Base-by-base conservation (phyloP, 768 basidiomycete genomes). In the Mycena filopes region DNA sequence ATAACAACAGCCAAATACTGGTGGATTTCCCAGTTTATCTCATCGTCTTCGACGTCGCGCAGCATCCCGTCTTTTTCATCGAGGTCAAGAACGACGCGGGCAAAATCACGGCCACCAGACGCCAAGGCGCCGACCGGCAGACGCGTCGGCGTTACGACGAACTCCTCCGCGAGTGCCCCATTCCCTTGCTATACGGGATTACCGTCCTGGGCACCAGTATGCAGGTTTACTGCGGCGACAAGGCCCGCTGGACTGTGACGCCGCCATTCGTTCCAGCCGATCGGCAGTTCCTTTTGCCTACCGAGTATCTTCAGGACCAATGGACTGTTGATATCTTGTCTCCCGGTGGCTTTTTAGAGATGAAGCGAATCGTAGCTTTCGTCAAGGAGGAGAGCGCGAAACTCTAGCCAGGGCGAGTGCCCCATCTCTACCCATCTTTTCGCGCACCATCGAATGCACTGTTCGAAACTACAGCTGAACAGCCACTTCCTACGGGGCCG, bases 171-270 rank as follows among this genome's bases (percentile, higher is more conserved):
- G 25, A 45, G 10, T 54, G 51, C 38, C 51, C 51, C 51, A 54
- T 54, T n/a, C 55, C 55, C 55, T 45, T 56, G 55, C 55, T 56
- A 56, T 56, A 56, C 55, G 42, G 55, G 20, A 41, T 56, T 45
- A 56, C 42, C 42, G 55, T 56, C 43, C 55, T 56, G 26, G 41
- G 55, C 55, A 56, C 42, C 18, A 26, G 42, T 45, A 56, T 45
- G 55, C 55, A 42, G 29, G 55, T 56, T 56, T 56, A 56, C 55
- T 56, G 42, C 29, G 55, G 55, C 55, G 26, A 56, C 21, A 56
- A 45, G 55, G 55, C 43, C 41, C 40, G 26, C 54, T 26, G 29
- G 54, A 20, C 54, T 40, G 54, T 55, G 54, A 55, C 41, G 29
- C 54, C 55, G 29, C 43, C 55, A 56, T 56, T 56, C 43, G 55